Conservation (phyloP, 2,329 filamentous ascomycete genomes). For the Coniochaeta pulveracea region DNA sequence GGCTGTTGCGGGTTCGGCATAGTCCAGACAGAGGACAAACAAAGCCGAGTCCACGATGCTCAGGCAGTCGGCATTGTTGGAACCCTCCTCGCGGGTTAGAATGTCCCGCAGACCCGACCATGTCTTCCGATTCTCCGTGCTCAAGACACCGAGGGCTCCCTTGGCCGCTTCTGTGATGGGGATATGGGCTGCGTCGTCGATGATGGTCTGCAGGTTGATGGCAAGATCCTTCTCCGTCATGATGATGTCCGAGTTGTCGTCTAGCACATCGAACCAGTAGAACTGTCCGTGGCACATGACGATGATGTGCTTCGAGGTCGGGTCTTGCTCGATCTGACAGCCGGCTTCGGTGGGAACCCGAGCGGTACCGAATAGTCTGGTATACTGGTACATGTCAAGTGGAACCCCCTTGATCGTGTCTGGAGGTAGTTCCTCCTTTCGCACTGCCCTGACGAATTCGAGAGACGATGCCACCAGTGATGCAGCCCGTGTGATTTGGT, state of each 20-base stretch:
- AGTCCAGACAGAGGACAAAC: conserved; percentile 87
- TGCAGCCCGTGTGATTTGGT: conserved; percentile 89
- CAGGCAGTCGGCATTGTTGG: conserved; percentile 94
- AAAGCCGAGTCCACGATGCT: conserved; percentile 89
- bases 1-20: conserved; percentile 71
- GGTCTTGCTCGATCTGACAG: conserved; percentile 91
- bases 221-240: conserved; percentile 94
- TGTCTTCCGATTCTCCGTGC: conserved; percentile 90
- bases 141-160: conserved; percentile 82
- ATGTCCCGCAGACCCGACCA: conserved; percentile 90
- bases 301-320: conserved; percentile 83
- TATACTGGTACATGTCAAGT: conserved; percentile 97
- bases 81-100: conserved; percentile 71
- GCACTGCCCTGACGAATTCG: conserved; percentile 84
- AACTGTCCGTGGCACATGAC: conserved; percentile 92
- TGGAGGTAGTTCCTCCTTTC: conserved; percentile 83
- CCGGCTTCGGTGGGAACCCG: conserved; percentile 89
- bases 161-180: conserved; percentile 95
- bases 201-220: conserved; percentile 82
- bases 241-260: conserved; percentile 88
- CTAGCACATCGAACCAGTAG: conserved; percentile 97
- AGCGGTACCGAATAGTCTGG: conserved; percentile 86
- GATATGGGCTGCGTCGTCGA: conserved; percentile 80
- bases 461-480: conserved; percentile 84
- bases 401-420: conserved; percentile 76